Percentiles rank a stretch among this genome's conserved stretches.
Evolutionary conservation across 1,284 basidiomycete species (phyloP).

Genomic region (Sanghuangporus baumii): DNA sequence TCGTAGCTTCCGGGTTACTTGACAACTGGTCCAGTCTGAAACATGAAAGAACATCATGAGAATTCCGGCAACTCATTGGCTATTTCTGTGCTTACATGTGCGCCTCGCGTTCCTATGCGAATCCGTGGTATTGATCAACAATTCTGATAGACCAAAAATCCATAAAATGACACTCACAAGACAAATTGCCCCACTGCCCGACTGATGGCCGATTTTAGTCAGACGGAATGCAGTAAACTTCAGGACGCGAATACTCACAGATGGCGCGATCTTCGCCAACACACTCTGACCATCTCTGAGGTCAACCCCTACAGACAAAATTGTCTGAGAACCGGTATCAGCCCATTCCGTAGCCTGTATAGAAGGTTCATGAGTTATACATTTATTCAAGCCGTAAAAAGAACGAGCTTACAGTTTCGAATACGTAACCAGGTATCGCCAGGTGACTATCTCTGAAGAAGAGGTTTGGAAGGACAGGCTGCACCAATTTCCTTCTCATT

Average conservation of each 20-base stretch:
- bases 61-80: background rate
- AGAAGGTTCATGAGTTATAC: conserved; percentile 1
- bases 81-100: conserved; percentile 47
- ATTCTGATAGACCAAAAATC: background rate
- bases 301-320: conserved; percentile 59
- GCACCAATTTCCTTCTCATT: conserved; percentile 30
- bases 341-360: conserved; percentile 55
- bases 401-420: conserved; percentile 46
- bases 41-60: background rate
- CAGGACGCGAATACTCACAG: conserved; percentile 24
- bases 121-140: background rate
- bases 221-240: background rate
- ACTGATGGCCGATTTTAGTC: background rate
- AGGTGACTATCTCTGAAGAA: conserved; percentile 48
- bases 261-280: conserved; percentile 64
- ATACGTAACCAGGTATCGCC: conserved; percentile 61
- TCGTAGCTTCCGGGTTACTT: conserved; percentile 44
- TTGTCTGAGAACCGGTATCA: conserved; percentile 65
- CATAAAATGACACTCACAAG: conserved; percentile 24
- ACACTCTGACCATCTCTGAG: conserved; percentile 63
- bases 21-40: conserved; percentile 48
- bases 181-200: conserved; percentile 65
- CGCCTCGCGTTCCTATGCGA: conserved; percentile 48
- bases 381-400: background rate
- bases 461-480: conserved; percentile 32